A percentile compares a stretch with the other conserved stretches of the same genome.
These are phyloP conservation scores for Parachaetomium inaequale DNA, from an alignment of 495 filamentous ascomycete species.

Conservation along the genomic window DNA sequence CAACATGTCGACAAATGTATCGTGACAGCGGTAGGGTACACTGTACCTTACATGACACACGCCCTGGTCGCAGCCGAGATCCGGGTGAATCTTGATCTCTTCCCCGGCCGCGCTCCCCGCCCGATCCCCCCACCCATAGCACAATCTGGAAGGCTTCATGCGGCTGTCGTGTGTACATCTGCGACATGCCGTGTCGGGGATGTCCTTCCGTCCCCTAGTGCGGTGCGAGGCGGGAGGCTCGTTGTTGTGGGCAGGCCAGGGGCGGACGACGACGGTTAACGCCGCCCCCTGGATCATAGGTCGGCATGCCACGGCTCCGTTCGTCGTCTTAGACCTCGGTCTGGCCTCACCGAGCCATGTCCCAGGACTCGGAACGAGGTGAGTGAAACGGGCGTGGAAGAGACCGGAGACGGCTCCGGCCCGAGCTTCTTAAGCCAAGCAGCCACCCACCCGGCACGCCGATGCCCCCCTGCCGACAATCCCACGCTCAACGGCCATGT, in stretches of 20 bases:
- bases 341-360: neutral
- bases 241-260: neutral
- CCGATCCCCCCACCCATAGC: neutral
- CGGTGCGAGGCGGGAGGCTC: neutral
- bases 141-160: neutral
- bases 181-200: conserved; percentile 1
- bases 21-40: neutral
- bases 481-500: neutral
- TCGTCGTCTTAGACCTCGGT: neutral
- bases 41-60: neutral
- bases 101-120: neutral
- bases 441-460: neutral
- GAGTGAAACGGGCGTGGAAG: neutral
- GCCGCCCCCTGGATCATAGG: neutral
- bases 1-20: neutral
- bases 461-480: neutral
- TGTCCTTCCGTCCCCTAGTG: neutral
- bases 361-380: neutral
- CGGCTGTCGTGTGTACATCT: neutral
- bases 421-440: neutral
- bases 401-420: neutral
- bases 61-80: conserved; percentile 4
- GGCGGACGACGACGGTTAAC: neutral
- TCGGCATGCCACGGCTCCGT: too few species aligned
- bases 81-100: neutral